phyloP scores from a whole-genome alignment of 495 filamentous ascomycete species.

The Cudoniella acicularis region DNA sequence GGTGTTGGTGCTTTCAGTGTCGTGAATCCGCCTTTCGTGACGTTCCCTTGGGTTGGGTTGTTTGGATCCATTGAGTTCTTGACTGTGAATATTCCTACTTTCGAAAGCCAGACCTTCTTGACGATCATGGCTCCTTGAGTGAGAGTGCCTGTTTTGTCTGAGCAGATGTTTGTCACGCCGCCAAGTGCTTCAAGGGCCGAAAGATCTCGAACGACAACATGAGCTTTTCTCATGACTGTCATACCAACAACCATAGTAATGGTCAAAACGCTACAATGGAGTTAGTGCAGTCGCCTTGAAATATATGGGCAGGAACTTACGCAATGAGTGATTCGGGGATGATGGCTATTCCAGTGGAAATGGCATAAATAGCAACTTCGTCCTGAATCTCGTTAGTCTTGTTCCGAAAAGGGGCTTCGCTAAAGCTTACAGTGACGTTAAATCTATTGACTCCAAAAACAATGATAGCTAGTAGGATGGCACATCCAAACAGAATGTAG shows the following conservation, averaged over 20 bases:
- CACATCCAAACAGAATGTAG: conserved; percentile 69
- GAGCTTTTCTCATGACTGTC: conserved; percentile 69
- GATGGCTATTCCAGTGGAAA: conserved; percentile 67
- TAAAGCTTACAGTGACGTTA: conserved; percentile 42
- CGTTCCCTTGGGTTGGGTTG: conserved; percentile 53
- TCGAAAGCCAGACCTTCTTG: conserved; percentile 76
- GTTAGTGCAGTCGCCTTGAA: conserved; percentile 5
- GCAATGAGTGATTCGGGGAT: conserved; percentile 69
- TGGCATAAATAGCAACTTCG: conserved; percentile 79
- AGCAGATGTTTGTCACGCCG: conserved; percentile 84
- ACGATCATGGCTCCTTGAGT: conserved; percentile 78
- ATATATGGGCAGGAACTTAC: conserved; percentile 26
- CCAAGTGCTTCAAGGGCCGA: conserved; percentile 80
- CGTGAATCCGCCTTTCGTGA: conserved; percentile 48
- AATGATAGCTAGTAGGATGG: conserved; percentile 70
- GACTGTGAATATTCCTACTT: conserved; percentile 51
- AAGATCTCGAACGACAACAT: conserved; percentile 73
- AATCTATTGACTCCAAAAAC: conserved; percentile 77
- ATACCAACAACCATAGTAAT: conserved; percentile 77
- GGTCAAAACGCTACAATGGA: conserved; percentile 49
- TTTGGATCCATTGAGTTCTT: conserved; percentile 54
- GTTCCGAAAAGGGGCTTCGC: too few relatives aligned
- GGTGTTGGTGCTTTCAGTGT: too few relatives aligned
- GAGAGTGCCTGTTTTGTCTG: conserved; percentile 82
- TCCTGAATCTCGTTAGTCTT: conserved; percentile 25